Percentiles rank a stretch among this genome's conserved stretches.
phyloP scores from a whole-genome alignment of 768 basidiomycete species.

The Calvatia gigantea region DNA sequence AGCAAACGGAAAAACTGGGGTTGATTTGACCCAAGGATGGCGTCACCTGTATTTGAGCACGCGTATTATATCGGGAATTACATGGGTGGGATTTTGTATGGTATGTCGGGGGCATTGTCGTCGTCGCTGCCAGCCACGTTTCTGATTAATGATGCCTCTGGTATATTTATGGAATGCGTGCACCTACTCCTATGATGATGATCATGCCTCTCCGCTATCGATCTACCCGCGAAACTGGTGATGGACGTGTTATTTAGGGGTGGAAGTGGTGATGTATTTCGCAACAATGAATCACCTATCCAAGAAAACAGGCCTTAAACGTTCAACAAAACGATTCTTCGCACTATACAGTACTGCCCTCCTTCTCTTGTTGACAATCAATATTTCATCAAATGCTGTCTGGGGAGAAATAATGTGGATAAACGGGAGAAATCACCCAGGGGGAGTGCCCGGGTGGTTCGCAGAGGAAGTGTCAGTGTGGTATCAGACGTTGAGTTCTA shows the following conservation, averaged over 20 bases:
- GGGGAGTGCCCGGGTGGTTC: slow-evolving; percentile 25
- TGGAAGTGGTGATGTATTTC: slow-evolving; percentile 27
- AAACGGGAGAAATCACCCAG: slow-evolving; percentile 21
- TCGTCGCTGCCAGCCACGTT: neutral
- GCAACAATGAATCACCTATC: slow-evolving; percentile 18
- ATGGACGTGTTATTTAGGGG: slow-evolving; percentile 16
- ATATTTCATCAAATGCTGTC: slow-evolving; percentile 25
- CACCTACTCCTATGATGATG: neutral
- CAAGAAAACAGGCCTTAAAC: neutral
- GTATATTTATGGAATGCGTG: neutral
- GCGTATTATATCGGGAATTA: slow-evolving; percentile 28
- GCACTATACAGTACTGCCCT: slow-evolving; percentile 25
- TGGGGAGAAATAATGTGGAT: slow-evolving; percentile 32
- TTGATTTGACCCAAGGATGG: neutral
- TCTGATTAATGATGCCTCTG: neutral
- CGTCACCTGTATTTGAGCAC: slow-evolving; percentile 22
- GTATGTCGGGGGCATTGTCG: slow-evolving; percentile 14
- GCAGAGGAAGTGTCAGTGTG: slow-evolving; percentile 24
- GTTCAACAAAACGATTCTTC: slow-evolving; percentile 21
- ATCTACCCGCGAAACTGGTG: neutral
- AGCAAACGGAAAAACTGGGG: neutral
- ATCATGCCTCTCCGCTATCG: neutral
- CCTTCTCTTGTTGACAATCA: slow-evolving; percentile 24
- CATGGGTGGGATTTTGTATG: slow-evolving; percentile 28
- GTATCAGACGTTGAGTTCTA: slow-evolving; percentile 27